These are phyloP conservation scores for Oryza brachyantha DNA, from an alignment of 176 grass and related monocot species.

Conservation along the genomic window DNA sequence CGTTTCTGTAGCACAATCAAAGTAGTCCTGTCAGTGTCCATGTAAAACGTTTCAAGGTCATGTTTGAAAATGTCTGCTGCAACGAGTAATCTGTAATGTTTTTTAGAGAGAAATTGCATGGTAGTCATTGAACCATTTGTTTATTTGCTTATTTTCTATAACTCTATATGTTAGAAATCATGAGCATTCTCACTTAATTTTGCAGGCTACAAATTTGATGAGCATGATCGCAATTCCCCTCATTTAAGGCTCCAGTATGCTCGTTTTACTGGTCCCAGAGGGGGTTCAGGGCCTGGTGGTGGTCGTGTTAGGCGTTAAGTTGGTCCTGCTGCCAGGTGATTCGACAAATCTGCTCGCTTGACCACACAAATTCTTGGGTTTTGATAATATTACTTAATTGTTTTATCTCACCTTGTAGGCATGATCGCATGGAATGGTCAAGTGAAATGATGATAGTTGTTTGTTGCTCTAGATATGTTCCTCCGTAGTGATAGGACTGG, in stretches of 20 bases:
- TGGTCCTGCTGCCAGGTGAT: constrained; percentile 47
- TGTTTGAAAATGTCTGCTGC: background rate
- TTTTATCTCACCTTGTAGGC: constrained; percentile 42
- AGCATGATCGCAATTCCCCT: constrained; percentile 68
- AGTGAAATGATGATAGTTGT: constrained; percentile 14
- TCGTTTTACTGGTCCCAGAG: constrained; percentile 74
- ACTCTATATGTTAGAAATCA: background rate
- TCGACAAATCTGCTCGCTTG: constrained; percentile 9
- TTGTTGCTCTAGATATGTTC: constrained; percentile 2
- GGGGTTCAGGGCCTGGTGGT: constrained; percentile 57
- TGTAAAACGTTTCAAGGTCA: background rate
- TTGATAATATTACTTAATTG: background rate
- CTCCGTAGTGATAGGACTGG: background rate
- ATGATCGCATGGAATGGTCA: background rate
- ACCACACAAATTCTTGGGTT: background rate
- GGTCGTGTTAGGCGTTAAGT: constrained; percentile 63
- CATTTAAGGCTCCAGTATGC: constrained; percentile 69
- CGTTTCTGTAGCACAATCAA: background rate
- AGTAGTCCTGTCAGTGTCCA: background rate
- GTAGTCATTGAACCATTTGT: background rate
- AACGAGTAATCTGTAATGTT: background rate
- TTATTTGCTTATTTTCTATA: background rate
- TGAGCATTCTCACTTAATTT: constrained; percentile 45
- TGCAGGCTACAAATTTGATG: constrained; percentile 87
- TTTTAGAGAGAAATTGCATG: background rate